These are phyloP conservation scores for Sporothrix globosa DNA, from an alignment of 2,329 filamentous ascomycete species.

Conservation along the genomic window DNA sequence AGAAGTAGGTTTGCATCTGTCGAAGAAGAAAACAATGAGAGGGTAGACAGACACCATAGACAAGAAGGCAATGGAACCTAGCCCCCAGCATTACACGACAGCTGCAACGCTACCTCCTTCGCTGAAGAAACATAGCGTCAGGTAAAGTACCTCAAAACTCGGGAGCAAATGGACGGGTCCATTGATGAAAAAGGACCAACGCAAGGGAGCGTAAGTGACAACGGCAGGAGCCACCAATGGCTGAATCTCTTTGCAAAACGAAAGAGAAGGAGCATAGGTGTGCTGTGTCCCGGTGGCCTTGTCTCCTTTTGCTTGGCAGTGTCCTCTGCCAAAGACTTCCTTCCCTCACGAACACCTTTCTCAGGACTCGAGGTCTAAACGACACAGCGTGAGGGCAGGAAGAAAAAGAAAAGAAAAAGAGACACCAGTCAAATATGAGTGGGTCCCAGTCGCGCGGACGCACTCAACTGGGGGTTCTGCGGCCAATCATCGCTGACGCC, in stretches of 20 bases:
- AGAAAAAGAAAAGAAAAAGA: constrained; percentile 20
- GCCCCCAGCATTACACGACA: not conserved
- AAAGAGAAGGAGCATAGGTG: constrained; percentile 9
- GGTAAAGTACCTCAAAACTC: not conserved
- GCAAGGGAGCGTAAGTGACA: constrained; percentile 22
- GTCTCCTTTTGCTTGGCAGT: not conserved
- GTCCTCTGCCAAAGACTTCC: not conserved
- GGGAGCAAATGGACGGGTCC: constrained; percentile 1
- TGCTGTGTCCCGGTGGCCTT: not conserved
- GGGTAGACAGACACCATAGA: not conserved
- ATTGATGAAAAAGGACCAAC: constrained; percentile 11
- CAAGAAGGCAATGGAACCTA: not conserved
- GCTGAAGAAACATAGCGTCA: not conserved
- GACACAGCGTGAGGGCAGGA: not conserved
- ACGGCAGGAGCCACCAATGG: constrained; percentile 18
- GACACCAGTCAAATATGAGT: constrained; percentile 17
- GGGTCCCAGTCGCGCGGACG: constrained; percentile 24
- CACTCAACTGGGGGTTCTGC: not conserved
- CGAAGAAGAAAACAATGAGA: not conserved
- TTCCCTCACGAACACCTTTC: not conserved
- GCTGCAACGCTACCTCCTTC: constrained; percentile 23
- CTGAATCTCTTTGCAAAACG: not conserved
- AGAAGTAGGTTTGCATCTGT: not conserved
- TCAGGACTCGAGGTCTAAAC: not conserved
- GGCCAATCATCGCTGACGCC: constrained; percentile 24